Conservation (phyloP, 768 basidiomycete genomes). For the Candolleomyces efflorescens region DNA sequence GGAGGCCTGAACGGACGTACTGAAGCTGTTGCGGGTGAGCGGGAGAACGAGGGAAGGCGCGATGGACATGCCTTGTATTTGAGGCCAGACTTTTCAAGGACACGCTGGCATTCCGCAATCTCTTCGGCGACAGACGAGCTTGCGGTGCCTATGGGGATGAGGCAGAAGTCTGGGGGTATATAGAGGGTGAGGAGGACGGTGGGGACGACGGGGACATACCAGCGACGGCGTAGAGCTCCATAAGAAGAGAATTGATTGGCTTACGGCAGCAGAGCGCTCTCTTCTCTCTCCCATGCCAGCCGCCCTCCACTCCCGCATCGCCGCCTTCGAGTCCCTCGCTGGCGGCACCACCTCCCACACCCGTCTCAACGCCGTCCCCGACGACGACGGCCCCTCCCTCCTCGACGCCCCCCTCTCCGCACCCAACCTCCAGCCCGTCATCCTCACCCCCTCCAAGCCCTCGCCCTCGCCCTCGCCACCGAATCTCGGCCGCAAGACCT, state of each 20-base stretch:
- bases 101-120: conserved; percentile 75
- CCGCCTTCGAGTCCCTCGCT: conserved; percentile 58
- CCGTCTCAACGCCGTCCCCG: conserved; percentile 4
- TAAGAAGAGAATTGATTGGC: conserved; percentile 12
- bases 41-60: not conserved
- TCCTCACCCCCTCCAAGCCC: conserved; percentile 22
- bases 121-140: conserved; percentile 76
- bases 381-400: conserved; percentile 7
- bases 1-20: conserved; percentile 33
- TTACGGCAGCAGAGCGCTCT: conserved; percentile 7
- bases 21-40: conserved; percentile 51
- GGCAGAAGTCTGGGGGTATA: conserved; percentile 66
- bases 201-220: conserved; percentile 33
- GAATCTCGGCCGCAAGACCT: conserved; percentile 48
- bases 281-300: conserved; percentile 25
- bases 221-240: conserved; percentile 73
- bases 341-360: conserved; percentile 16
- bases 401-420: conserved; percentile 51
- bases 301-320: conserved; percentile 54
- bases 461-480: conserved; percentile 52
- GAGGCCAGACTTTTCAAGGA: conserved; percentile 81
- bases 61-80: conserved; percentile 59
- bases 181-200: not conserved
- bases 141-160: conserved; percentile 80
- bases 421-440: conserved; percentile 36